Base-by-base conservation (phyloP, 495 filamentous ascomycete genomes). In the Jackrogersella multiformis region DNA sequence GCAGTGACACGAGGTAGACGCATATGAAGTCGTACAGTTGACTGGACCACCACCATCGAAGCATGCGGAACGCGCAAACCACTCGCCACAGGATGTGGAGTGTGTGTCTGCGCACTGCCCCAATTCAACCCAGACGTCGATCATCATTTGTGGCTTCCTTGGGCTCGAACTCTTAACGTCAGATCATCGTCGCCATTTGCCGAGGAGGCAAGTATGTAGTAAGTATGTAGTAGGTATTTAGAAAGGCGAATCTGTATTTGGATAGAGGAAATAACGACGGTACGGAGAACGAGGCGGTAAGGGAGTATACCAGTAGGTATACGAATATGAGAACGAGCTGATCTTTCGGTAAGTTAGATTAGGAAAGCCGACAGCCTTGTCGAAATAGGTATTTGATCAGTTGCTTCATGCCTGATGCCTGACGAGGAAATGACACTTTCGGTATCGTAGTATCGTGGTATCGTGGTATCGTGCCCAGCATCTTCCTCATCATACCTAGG, bases 61-160 rank as follows among this genome's bases (percentile, higher is more conserved):
- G 32, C 12, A 10, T 36, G 23, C 59, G 36, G 65, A 60, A 69
- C 68, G 62, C 68, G 57, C 61, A 70, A 70, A 61, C 48, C 62
- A 70, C 68, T 66, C 68, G 68, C 68, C 68, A 70, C 68, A 66
- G 57, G 4, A n/a, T 6, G 62, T 61, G 61, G 61, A 42, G 38
- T 54, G 21, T 39, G 8, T 21, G 12, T n/a, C 15, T 49, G 20
- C 58, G 57, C 68, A 71, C 68, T 71, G 68, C 68, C 68, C 42
- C 63, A 59, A 42, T 62, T 48, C 57, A 62, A 59, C 54, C 53
- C 35, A 56, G 54, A 51, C 41, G 57, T 71, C 56, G 68, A 67
- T 63, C 67, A 51, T 36, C 34, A 51, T 60, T 39, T 61, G 68
- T 66, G 68, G 68, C 63, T 67, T 59, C 65, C 51, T 16, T 42